Evolutionary conservation across 2,329 filamentous ascomycete genomes (phyloP).

Genomic region (Colletotrichum lini): DNA sequence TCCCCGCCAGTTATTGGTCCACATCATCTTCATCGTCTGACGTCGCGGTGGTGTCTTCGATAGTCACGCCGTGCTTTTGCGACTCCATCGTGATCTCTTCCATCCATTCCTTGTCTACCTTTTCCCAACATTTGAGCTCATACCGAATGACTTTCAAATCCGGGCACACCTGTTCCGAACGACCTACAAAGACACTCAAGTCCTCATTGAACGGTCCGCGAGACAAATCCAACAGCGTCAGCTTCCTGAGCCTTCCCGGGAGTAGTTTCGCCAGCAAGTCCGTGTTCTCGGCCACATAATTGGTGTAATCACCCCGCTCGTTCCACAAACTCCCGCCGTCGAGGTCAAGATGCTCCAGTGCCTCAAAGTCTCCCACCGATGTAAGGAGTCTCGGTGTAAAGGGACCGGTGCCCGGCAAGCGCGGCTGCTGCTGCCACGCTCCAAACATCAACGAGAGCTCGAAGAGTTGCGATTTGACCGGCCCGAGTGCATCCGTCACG

Average conservation of each 20-base stretch:
- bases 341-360: not conserved
- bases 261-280: not conserved
- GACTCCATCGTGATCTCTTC: not conserved
- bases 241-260: not conserved
- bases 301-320: not conserved
- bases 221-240: not conserved
- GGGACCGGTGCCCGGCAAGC: too few relatives aligned
- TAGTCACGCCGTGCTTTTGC: not conserved
- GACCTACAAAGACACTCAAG: not conserved
- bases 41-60: not conserved
- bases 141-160: not conserved
- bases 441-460: not conserved
- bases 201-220: not conserved
- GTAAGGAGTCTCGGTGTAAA: not conserved
- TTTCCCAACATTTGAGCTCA: not conserved
- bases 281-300: not conserved
- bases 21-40: not conserved
- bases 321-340: not conserved
- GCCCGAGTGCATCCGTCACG: slow-evolving; percentile 4
- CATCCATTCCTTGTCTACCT: not conserved
- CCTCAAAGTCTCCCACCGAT: not conserved
- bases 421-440: not conserved
- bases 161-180: not conserved
- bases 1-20: too few relatives aligned
- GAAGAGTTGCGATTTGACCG: not conserved